These are phyloP conservation scores for Candida tallmaniae DNA, from an alignment of 805 yeast genomes.

Conservation along the genomic window DNA sequence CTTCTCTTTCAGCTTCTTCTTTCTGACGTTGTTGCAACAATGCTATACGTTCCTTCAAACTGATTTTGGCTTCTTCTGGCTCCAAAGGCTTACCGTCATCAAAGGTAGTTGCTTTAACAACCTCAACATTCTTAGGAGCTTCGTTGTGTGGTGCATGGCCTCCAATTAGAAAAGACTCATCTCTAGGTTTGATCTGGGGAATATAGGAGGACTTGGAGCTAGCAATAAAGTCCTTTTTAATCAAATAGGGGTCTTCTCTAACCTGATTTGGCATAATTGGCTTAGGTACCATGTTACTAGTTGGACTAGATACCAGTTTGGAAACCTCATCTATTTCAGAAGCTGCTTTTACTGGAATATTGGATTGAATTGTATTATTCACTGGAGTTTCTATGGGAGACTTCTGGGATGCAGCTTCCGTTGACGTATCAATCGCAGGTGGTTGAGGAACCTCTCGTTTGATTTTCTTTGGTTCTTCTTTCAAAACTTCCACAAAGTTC, in stretches of 20 bases:
- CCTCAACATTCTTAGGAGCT: conserved; percentile 17
- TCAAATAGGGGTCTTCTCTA: conserved; percentile 42
- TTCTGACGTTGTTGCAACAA: conserved; percentile 75
- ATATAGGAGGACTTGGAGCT: conserved; percentile 59
- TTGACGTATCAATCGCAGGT: conserved; percentile 4
- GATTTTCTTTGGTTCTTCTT: conserved; percentile 4
- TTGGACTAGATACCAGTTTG: not conserved
- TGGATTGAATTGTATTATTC: not conserved
- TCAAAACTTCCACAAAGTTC: conserved; percentile 54
- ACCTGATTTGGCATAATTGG: conserved; percentile 23
- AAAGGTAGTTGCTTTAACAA: conserved; percentile 19
- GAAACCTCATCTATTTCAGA: not conserved
- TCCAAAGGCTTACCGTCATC: conserved; percentile 27
- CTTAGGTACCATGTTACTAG: not conserved
- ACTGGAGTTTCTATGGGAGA: not conserved
- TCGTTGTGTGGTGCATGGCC: conserved; percentile 24
- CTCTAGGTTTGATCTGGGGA: conserved; percentile 42
- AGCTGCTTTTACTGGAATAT: not conserved
- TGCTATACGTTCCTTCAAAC: conserved; percentile 83
- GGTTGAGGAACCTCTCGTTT: conserved; percentile 8
- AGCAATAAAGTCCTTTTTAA: conserved; percentile 51
- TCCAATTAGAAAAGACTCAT: conserved; percentile 26
- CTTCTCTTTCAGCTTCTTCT: conserved; percentile 73
- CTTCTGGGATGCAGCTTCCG: not conserved
- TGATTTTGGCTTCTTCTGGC: conserved; percentile 63